These are phyloP conservation scores for Suhomyces atakaporum DNA, from an alignment of 1,139 yeast species.

Conservation along the genomic window DNA sequence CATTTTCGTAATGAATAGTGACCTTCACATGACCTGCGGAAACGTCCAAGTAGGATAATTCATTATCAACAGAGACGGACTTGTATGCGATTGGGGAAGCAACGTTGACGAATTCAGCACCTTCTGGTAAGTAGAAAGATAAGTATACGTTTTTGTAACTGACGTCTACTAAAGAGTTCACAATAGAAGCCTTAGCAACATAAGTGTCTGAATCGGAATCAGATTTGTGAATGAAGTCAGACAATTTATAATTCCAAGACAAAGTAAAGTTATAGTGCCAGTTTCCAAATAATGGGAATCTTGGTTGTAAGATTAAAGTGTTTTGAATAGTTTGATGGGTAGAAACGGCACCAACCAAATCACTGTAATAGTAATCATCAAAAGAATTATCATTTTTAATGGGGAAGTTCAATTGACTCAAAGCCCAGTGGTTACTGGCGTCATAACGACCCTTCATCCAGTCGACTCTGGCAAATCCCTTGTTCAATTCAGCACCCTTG, in stretches of 20 bases:
- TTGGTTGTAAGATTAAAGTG: constrained; percentile 69
- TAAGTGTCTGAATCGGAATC: constrained; percentile 52
- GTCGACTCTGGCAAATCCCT: constrained; percentile 78
- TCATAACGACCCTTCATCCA: constrained; percentile 61
- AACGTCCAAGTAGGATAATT: constrained; percentile 74
- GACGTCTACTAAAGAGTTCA: constrained; percentile 71
- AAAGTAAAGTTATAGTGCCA: constrained; percentile 96
- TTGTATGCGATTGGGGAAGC: constrained; percentile 56
- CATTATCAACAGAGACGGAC: constrained; percentile 39
- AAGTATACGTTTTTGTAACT: constrained; percentile 65
- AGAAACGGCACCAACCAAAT: constrained; percentile 93
- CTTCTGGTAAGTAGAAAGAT: constrained; percentile 82
- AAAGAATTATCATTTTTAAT: constrained; percentile 46
- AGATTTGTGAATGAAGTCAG: constrained; percentile 50
- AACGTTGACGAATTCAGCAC: constrained; percentile 64
- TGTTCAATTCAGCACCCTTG: constrained; percentile 65
- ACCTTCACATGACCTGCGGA: constrained; percentile 77
- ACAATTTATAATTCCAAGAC: constrained; percentile 78
- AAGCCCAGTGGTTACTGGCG: constrained; percentile 45
- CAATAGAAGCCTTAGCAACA: constrained; percentile 65
- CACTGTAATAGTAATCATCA: constrained; percentile 74
- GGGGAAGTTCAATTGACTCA: constrained; percentile 59
- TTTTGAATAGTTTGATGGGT: constrained; percentile 59
- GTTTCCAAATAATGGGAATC: constrained; percentile 93
- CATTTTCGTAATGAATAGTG: constrained; percentile 58